phyloP scores from a whole-genome alignment of 2,329 filamentous ascomycete genomes.

The Macrophomina phaseolina region DNA sequence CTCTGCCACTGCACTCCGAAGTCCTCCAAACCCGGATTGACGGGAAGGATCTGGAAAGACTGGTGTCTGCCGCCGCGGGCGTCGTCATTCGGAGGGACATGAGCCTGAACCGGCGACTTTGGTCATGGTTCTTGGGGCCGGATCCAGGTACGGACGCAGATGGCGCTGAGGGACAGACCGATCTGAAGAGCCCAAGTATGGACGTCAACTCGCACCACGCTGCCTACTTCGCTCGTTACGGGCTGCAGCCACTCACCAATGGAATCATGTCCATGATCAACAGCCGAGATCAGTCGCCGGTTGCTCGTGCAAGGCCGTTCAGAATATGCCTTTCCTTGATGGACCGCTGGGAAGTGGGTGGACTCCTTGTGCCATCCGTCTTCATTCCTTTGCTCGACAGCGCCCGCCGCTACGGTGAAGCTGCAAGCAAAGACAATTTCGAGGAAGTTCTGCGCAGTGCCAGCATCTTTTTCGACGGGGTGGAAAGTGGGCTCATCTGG shows the following conservation, averaged over 20 bases:
- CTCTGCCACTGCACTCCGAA: slow-evolving; percentile 82
- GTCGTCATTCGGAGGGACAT: slow-evolving; percentile 92
- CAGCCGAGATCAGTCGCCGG: slow-evolving; percentile 48
- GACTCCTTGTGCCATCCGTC: slow-evolving; percentile 82
- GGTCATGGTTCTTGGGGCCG: slow-evolving; percentile 93
- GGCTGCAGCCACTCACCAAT: slow-evolving; percentile 73
- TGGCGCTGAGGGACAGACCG: slow-evolving; percentile 43
- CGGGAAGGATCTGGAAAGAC: slow-evolving; percentile 75
- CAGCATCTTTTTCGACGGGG: slow-evolving; percentile 95
- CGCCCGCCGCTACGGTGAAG: slow-evolving; percentile 74
- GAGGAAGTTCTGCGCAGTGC: slow-evolving; percentile 90
- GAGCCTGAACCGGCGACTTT: slow-evolving; percentile 93
- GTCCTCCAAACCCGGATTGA: slow-evolving; percentile 79
- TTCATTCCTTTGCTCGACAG: slow-evolving; percentile 87
- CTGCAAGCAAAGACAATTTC: slow-evolving; percentile 72
- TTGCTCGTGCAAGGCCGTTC: slow-evolving; percentile 82
- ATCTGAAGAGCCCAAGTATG: slow-evolving; percentile 43
- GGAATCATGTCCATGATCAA: slow-evolving; percentile 79
- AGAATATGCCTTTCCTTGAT: slow-evolving; percentile 93
- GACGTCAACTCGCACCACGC: slow-evolving; percentile 55
- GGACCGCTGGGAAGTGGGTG: slow-evolving; percentile 98
- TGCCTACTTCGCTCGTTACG: slow-evolving; percentile 80
- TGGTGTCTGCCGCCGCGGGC: slow-evolving; percentile 81
- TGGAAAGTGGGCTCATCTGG: slow-evolving; percentile 93
- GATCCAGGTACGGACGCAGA: slow-evolving; percentile 56